A percentile compares a stretch with the other conserved stretches of the same genome.
Evolutionary conservation across 73 alveolate genomes (phyloP).

Genomic region (Paramecium biaurelia): DNA sequence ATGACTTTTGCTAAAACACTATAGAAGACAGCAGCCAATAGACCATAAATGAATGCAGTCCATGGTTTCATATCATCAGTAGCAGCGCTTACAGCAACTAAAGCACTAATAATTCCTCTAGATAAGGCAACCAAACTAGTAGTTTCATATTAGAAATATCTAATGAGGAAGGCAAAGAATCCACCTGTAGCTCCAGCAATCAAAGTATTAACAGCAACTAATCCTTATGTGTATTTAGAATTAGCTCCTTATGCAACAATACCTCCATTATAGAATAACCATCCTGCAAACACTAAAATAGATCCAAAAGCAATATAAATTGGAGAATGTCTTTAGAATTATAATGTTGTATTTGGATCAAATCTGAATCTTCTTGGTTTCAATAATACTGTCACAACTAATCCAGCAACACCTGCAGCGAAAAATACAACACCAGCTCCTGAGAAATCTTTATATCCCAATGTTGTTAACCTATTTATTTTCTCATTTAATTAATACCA

Average conservation of each 20-base stretch:
- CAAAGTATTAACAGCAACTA: conserved; percentile 12
- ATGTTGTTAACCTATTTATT: not conserved
- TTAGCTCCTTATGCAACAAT: not conserved
- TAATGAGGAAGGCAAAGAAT: not conserved
- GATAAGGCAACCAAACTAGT: not conserved
- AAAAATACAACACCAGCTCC: conserved; percentile 44
- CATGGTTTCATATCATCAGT: conserved; percentile 7
- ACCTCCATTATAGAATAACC: conserved; percentile 19
- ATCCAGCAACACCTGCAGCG: conserved; percentile 50
- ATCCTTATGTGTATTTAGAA: not conserved
- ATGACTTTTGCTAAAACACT: not conserved
- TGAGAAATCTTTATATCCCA: conserved; percentile 43
- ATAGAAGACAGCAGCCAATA: not conserved
- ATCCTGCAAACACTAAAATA: not conserved
- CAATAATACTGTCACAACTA: not conserved
- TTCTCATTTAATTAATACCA: not conserved
- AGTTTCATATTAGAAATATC: not conserved
- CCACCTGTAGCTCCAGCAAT: conserved; percentile 54
- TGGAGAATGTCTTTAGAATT: not conserved
- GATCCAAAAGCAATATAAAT: conserved; percentile 32
- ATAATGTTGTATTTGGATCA: not conserved
- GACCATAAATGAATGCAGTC: conserved; percentile 51
- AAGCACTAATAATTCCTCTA: conserved; percentile 4
- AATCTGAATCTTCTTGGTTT: conserved; percentile 46
- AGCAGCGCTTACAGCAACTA: conserved; percentile 30